These are phyloP conservation scores for Sanghuangporus weigelae DNA, from an alignment of 1,284 basidiomycete genomes.

Conservation along the genomic window DNA sequence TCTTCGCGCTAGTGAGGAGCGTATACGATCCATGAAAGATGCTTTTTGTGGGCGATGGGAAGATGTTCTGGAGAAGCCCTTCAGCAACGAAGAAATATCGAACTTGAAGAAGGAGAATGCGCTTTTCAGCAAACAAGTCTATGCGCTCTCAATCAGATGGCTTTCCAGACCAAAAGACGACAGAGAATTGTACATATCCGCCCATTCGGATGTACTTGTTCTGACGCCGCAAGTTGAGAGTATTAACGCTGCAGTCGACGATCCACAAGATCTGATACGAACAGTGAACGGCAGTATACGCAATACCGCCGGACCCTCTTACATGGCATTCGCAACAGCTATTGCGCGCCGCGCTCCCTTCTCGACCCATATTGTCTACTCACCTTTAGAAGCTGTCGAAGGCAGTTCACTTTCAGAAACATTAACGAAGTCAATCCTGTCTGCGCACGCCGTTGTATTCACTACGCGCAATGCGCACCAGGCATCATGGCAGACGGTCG, in stretches of 20 bases:
- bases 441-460: conserved; percentile 39
- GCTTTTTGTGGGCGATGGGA: conserved; percentile 45
- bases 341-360: conserved; percentile 30
- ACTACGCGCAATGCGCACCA: conserved; percentile 53
- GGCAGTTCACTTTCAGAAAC: conserved; percentile 17
- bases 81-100: conserved; percentile 20
- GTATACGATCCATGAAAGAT: conserved; percentile 47
- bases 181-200: background rate
- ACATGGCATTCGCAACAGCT: conserved; percentile 41
- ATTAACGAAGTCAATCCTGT: conserved; percentile 22
- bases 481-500: conserved; percentile 47
- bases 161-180: conserved; percentile 1
- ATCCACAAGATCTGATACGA: conserved; percentile 33
- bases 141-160: conserved; percentile 36
- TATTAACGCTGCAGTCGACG: conserved; percentile 59
- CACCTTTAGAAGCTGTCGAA: conserved; percentile 15
- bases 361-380: conserved; percentile 45
- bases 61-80: conserved; percentile 27
- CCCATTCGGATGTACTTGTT: conserved; percentile 9
- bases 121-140: conserved; percentile 41
- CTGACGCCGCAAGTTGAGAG: conserved; percentile 49
- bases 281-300: conserved; percentile 39
- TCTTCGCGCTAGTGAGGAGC: conserved; percentile 36
- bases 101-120: conserved; percentile 33
- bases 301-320: conserved; percentile 54